Percentiles rank a stretch among this genome's conserved stretches.
Conservation (phyloP, 768 basidiomycete species). For the Xerocomus brunneocitrinus region DNA sequence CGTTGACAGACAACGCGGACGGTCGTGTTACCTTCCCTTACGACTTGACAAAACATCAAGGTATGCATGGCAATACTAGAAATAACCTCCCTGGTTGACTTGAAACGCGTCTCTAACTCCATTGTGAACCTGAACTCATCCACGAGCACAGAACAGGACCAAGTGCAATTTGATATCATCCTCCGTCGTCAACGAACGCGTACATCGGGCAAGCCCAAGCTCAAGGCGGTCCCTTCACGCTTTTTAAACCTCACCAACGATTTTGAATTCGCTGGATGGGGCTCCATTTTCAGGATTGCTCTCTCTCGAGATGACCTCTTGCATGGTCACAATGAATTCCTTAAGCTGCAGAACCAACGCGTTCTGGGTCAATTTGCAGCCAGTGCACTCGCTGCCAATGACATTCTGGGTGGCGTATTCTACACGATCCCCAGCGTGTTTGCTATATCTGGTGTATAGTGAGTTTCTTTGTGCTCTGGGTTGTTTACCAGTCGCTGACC, state of each 20-base stretch:
- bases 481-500: background rate
- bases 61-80: conserved; percentile 2
- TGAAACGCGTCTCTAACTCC: background rate
- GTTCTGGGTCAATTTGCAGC: conserved; percentile 61
- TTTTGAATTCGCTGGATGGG: conserved; percentile 75
- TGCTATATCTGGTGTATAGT: conserved; percentile 60
- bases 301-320: conserved; percentile 41
- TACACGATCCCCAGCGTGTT: conserved; percentile 67
- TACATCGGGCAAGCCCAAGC: conserved; percentile 39
- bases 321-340: conserved; percentile 30
- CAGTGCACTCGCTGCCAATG: conserved; percentile 63
- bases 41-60: background rate
- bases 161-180: conserved; percentile 52
- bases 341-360: conserved; percentile 30
- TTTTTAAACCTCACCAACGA: conserved; percentile 58
- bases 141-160: conserved; percentile 23
- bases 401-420: conserved; percentile 63
- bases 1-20: background rate
- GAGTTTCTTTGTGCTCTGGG: conserved; percentile 20
- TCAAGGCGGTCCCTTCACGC: conserved; percentile 46
- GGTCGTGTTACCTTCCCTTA: background rate
- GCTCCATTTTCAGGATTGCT: conserved; percentile 44
- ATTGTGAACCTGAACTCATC: background rate
- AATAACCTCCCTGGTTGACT: background rate
- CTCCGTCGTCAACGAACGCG: conserved; percentile 56